Evolutionary conservation across 2,329 filamentous ascomycete genomes (phyloP).

Genomic region (Colletotrichum tropicale): DNA sequence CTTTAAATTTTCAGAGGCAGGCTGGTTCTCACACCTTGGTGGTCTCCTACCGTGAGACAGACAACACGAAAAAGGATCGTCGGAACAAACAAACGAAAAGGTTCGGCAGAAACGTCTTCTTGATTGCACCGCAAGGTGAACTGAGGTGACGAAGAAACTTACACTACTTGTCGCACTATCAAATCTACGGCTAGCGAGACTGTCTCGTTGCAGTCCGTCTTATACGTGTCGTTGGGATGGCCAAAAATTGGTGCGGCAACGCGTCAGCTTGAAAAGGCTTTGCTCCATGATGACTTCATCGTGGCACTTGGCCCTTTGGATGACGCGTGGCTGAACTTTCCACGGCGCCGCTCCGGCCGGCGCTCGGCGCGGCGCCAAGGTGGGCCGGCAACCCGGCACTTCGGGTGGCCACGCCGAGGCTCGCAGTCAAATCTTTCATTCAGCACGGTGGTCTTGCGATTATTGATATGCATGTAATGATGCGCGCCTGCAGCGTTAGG

Average conservation of each 20-base stretch:
- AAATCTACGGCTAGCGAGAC: not conserved
- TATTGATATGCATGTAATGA: not conserved
- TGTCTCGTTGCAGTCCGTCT: not conserved
- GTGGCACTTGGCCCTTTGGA: not conserved
- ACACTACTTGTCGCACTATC: not conserved
- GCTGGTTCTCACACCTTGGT: not conserved
- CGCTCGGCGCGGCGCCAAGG: constrained; percentile 8
- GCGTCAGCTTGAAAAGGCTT: not conserved
- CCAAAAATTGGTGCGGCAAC: not conserved
- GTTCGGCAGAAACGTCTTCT: not conserved
- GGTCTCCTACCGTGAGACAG: not conserved
- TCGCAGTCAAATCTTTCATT: not conserved
- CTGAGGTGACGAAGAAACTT: not conserved
- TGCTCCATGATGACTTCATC: constrained; percentile 16
- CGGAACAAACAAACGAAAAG: not conserved
- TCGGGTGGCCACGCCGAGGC: not conserved
- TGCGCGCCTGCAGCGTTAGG: not conserved
- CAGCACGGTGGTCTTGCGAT: not conserved
- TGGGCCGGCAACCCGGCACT: constrained; percentile 6
- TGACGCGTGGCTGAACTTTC: constrained; percentile 5
- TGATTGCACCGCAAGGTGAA: not conserved
- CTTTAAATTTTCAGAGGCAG: not conserved
- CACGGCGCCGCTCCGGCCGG: not conserved
- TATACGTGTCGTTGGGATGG: constrained; percentile 3
- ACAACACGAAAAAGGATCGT: not conserved